Evolutionary conservation across 805 yeast genomes (phyloP).

Genomic region (Hanseniaspora meyeri): DNA sequence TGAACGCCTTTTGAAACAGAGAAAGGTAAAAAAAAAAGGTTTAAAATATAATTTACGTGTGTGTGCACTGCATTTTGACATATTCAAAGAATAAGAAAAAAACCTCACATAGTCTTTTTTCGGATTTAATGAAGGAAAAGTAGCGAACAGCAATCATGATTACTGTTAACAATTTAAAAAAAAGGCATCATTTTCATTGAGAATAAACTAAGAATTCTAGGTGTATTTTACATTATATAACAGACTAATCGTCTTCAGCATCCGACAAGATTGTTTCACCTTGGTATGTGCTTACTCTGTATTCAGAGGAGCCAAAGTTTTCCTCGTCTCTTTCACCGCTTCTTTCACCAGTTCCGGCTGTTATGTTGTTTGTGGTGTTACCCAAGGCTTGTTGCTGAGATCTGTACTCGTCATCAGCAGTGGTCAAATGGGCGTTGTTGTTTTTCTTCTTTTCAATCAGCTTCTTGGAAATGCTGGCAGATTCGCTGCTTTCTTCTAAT

Average conservation of each 20-base stretch:
- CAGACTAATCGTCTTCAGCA: constrained; percentile 8
- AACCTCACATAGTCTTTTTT: too few species aligned
- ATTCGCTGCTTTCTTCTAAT: constrained; percentile 9
- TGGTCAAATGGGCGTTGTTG: background rate
- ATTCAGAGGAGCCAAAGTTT: background rate
- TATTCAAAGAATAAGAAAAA: too few species aligned
- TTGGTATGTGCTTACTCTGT: constrained; percentile 13
- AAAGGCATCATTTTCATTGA: too few species aligned
- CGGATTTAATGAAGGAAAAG: too few species aligned
- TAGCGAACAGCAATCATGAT: too few species aligned
- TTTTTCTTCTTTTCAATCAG: constrained; percentile 1
- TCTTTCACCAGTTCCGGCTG: background rate
- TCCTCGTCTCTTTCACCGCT: background rate
- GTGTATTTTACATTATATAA: background rate
- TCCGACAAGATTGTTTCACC: constrained; percentile 13
- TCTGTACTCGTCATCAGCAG: constrained; percentile 11
- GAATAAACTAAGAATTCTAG: too few species aligned
- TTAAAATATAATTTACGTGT: too few species aligned
- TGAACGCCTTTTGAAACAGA: background rate
- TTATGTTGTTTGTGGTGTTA: background rate
- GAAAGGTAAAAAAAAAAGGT: too few species aligned
- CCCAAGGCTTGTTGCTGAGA: constrained; percentile 6
- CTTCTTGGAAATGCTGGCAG: background rate
- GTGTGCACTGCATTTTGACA: too few species aligned
- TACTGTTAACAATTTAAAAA: too few species aligned